Conservation (phyloP, 75 land plant species). For the Picea glauca region DNA sequence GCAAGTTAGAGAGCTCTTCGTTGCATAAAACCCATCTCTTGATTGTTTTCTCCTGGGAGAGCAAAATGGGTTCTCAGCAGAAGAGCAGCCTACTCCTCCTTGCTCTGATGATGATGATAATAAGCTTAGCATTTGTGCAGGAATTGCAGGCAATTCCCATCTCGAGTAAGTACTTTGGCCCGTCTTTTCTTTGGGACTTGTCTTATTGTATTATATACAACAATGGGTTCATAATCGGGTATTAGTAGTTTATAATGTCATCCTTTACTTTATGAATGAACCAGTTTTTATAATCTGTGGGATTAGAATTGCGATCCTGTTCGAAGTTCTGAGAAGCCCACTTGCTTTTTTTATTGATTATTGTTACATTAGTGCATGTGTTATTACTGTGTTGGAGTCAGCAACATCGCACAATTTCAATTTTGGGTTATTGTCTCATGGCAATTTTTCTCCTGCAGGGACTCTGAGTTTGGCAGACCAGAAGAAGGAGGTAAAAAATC, state of each 20-base stretch:
- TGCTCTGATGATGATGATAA: not conserved
- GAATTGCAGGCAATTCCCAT: not conserved
- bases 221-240: not conserved
- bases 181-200: not conserved
- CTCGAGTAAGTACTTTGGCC: slow-evolving; percentile 1
- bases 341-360: not conserved
- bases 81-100: not conserved
- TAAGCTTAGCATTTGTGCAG: not conserved
- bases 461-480: not conserved
- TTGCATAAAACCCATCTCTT: not conserved
- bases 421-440: not conserved
- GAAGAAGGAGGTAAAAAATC: not conserved
- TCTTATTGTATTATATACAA: not conserved
- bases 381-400: not conserved
- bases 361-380: not conserved
- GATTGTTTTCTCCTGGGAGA: not conserved
- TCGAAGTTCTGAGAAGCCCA: not conserved
- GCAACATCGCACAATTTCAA: not conserved
- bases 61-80: not conserved
- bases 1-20: too few relatives aligned
- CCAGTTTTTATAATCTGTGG: not conserved
- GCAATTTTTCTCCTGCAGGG: not conserved
- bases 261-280: not conserved
- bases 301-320: not conserved
- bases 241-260: not conserved